Conservation (phyloP, 371 early-diverging fungal species). For the Mucor piriformis region DNA sequence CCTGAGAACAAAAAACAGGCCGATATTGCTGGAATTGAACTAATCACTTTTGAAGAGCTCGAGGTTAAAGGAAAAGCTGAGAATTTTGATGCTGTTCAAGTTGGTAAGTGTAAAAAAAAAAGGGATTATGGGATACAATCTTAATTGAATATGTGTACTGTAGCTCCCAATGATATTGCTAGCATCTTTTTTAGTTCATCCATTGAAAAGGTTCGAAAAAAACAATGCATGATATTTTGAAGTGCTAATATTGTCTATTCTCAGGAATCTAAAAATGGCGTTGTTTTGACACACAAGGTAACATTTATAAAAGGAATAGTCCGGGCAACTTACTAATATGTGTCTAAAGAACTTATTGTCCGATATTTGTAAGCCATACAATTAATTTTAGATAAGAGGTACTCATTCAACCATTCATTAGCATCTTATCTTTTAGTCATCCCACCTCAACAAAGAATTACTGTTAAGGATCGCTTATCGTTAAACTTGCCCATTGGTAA, state of each 20-base stretch:
- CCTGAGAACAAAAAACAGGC: slow-evolving; percentile 18
- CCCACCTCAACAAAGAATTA: slow-evolving; percentile 48
- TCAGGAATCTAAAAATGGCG: slow-evolving; percentile 35
- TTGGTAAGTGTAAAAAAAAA: slow-evolving; percentile 27
- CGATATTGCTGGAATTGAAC: slow-evolving; percentile 24
- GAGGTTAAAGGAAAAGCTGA: slow-evolving; percentile 29
- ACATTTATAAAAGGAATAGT: neutral
- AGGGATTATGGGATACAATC: neutral
- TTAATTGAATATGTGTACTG: neutral
- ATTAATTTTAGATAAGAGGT: neutral
- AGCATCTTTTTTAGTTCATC: slow-evolving; percentile 42
- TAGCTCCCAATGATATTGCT: slow-evolving; percentile 42
- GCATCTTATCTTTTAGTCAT: slow-evolving; percentile 39
- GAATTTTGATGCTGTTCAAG: slow-evolving; percentile 28
- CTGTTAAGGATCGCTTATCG: slow-evolving; percentile 42
- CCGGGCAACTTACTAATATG: neutral
- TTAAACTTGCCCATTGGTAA: slow-evolving; percentile 49
- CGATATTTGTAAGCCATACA: slow-evolving; percentile 19
- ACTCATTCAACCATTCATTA: neutral
- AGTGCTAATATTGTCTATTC: neutral
- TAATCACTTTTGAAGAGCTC: slow-evolving; percentile 37
- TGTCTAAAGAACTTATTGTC: slow-evolving; percentile 20
- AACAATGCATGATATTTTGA: no score
- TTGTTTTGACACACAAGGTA: slow-evolving; percentile 55
- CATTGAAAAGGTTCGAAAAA: slow-evolving; percentile 6